Percentiles rank a stretch among this genome's conserved stretches.
Evolutionary conservation across 1,139 yeast genomes (phyloP).

Genomic region (Tardiomyces blankii): DNA sequence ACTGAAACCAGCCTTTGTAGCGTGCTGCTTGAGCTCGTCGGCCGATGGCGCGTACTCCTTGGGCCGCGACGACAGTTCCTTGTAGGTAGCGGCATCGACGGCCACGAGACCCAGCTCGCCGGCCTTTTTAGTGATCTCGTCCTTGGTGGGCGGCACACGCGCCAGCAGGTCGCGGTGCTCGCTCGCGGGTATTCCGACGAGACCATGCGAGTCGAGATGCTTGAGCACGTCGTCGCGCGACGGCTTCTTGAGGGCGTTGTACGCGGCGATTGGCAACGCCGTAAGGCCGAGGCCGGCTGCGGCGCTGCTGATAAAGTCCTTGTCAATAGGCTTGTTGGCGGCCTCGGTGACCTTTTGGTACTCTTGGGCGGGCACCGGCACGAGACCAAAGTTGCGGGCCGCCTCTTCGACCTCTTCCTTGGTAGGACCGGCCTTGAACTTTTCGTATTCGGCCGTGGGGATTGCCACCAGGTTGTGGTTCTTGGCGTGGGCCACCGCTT

Average conservation of each 20-base stretch:
- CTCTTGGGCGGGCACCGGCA: slow-evolving; percentile 10
- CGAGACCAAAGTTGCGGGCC: slow-evolving; percentile 7
- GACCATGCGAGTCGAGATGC: slow-evolving; percentile 10
- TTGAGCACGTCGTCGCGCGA: slow-evolving; percentile 4
- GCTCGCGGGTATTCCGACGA: slow-evolving; percentile 10
- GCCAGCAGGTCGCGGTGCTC: slow-evolving; percentile 1
- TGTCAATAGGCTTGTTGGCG: slow-evolving; percentile 20
- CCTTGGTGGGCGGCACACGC: slow-evolving; percentile 19
- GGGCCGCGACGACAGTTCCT: slow-evolving; percentile 6
- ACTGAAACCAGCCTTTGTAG: background rate
- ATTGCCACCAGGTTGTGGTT: slow-evolving; percentile 22
- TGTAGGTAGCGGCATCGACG: slow-evolving; percentile 6
- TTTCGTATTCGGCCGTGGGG: slow-evolving; percentile 15
- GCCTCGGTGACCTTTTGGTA: slow-evolving; percentile 21
- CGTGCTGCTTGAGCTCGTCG: background rate
- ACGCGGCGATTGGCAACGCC: slow-evolving; percentile 24
- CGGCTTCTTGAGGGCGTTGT: slow-evolving; percentile 13
- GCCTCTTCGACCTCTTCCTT: slow-evolving; percentile 2
- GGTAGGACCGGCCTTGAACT: slow-evolving; percentile 11
- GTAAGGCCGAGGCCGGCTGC: slow-evolving; percentile 30
- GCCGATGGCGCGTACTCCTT: background rate
- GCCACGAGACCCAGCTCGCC: slow-evolving; percentile 9
- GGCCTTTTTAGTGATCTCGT: slow-evolving; percentile 25
- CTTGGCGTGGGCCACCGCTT: slow-evolving; percentile 9
- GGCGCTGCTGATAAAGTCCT: slow-evolving; percentile 16